Conservation (phyloP, 1,284 basidiomycete genomes). For the Ganoderma lingzhi region DNA sequence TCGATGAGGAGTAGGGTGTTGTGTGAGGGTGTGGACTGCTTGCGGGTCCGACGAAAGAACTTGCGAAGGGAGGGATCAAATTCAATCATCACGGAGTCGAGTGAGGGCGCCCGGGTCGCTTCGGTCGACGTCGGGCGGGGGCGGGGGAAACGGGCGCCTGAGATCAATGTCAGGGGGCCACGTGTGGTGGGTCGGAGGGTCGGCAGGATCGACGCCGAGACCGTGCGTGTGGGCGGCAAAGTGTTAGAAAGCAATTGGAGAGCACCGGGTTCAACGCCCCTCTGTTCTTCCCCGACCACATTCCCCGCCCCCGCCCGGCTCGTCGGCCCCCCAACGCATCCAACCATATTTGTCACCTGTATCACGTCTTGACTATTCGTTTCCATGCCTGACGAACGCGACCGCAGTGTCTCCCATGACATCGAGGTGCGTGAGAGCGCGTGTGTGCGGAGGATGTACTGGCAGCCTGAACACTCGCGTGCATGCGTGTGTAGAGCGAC, state of each 20-base stretch:
- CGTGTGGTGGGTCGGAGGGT: constrained; percentile 22
- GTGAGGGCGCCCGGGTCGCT: not conserved
- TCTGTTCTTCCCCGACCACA: constrained; percentile 18
- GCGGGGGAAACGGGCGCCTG: not conserved
- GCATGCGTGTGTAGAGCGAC: constrained; percentile 57
- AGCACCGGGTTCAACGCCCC: constrained; percentile 24
- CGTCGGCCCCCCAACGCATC: not conserved
- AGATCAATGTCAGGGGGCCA: constrained; percentile 1
- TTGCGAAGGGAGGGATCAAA: not conserved
- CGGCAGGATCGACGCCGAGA: constrained; percentile 28
- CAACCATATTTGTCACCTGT: constrained; percentile 8
- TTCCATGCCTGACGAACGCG: constrained; percentile 49
- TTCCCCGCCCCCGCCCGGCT: constrained; percentile 7
- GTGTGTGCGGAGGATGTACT: constrained; percentile 9
- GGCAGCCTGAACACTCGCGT: constrained; percentile 16
- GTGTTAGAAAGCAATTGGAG: constrained; percentile 33
- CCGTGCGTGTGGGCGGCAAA: constrained; percentile 32
- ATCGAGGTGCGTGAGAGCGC: constrained; percentile 44
- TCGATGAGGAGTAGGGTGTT: not conserved
- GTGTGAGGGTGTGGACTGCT: not conserved
- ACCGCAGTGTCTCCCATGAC: constrained; percentile 66
- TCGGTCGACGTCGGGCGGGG: not conserved
- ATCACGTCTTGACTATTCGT: constrained; percentile 7
- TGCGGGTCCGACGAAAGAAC: not conserved
- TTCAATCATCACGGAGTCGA: not conserved